These are phyloP conservation scores for Simmondsia chinensis DNA, from an alignment of 148 eudicot species.

Conservation along the genomic window DNA sequence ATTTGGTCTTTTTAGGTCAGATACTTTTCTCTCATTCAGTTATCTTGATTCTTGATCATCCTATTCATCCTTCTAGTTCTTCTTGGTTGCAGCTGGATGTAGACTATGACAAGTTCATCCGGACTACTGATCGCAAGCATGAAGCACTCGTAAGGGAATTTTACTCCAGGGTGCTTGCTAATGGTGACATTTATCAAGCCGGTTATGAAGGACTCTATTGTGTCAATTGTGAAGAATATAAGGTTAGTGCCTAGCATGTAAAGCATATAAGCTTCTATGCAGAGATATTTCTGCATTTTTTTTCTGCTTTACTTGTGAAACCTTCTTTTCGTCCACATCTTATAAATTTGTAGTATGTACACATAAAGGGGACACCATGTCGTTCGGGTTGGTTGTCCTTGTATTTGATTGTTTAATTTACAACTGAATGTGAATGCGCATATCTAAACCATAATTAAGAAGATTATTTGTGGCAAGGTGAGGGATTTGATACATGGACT, in stretches of 20 bases:
- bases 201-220: slow-evolving; percentile 97
- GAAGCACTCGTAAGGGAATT: slow-evolving; percentile 89
- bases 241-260: slow-evolving; percentile 32
- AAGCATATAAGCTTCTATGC: not conserved
- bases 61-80: not conserved
- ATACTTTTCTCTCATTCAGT: not conserved
- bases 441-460: too few species aligned
- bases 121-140: slow-evolving; percentile 78
- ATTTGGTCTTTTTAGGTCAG: not conserved
- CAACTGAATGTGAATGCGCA: too few species aligned
- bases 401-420: too few species aligned
- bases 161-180: slow-evolving; percentile 77
- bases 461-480: too few species aligned
- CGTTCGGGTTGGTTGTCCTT: too few species aligned
- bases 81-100: slow-evolving; percentile 63
- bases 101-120: slow-evolving; percentile 87
- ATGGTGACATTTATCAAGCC: slow-evolving; percentile 90
- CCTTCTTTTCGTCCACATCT: too few species aligned
- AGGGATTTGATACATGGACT: too few species aligned
- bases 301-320: too few species aligned
- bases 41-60: not conserved
- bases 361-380: too few species aligned
- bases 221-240: slow-evolving; percentile 95
- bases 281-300: too few species aligned
- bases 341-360: too few species aligned